phyloP scores from a whole-genome alignment of 345 rosid genomes.

The Linum lewisii region DNA sequence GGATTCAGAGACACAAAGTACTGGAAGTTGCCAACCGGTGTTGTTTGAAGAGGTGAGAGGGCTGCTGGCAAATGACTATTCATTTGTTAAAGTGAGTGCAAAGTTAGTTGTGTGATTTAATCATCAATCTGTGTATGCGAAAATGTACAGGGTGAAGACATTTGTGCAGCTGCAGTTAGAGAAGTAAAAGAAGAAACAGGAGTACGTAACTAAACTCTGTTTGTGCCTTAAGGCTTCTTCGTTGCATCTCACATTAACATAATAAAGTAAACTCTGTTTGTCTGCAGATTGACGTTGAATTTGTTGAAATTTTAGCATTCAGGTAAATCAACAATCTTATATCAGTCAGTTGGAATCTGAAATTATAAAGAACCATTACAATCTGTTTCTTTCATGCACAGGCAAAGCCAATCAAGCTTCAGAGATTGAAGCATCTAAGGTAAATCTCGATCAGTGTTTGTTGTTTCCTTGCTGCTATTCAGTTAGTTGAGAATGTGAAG shows the following conservation, averaged over 20 bases:
- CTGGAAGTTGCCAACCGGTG: slow-evolving; percentile 91
- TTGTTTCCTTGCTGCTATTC: too few relatives aligned
- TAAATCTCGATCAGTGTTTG: slow-evolving; percentile 5
- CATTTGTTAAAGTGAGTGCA: not conserved
- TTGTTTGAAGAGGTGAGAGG: slow-evolving; percentile 47
- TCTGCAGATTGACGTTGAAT: slow-evolving; percentile 59
- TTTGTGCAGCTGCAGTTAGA: slow-evolving; percentile 45
- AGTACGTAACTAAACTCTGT: slow-evolving; percentile 29
- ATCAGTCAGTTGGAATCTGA: too few relatives aligned
- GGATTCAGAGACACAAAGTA: slow-evolving; percentile 39
- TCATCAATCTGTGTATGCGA: too few relatives aligned
- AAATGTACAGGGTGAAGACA: slow-evolving; percentile 65
- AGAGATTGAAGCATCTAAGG: slow-evolving; percentile 59
- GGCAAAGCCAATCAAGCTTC: slow-evolving; percentile 62
- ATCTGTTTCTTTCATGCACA: too few relatives aligned
- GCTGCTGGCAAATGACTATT: too few relatives aligned
- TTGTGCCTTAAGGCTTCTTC: too few relatives aligned
- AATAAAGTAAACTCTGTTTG: too few relatives aligned
- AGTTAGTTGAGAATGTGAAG: too few relatives aligned
- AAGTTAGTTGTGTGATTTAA: not conserved
- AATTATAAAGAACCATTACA: too few relatives aligned
- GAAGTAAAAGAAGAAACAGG: slow-evolving; percentile 90
- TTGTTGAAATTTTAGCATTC: slow-evolving; percentile 55
- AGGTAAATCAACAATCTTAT: too few relatives aligned
- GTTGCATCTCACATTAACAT: too few relatives aligned